Evolutionary conservation across 495 filamentous ascomycete genomes (phyloP), one percentile per base, ranked within the genome.

Genomic region (Hypoxylon perforatum): DNA sequence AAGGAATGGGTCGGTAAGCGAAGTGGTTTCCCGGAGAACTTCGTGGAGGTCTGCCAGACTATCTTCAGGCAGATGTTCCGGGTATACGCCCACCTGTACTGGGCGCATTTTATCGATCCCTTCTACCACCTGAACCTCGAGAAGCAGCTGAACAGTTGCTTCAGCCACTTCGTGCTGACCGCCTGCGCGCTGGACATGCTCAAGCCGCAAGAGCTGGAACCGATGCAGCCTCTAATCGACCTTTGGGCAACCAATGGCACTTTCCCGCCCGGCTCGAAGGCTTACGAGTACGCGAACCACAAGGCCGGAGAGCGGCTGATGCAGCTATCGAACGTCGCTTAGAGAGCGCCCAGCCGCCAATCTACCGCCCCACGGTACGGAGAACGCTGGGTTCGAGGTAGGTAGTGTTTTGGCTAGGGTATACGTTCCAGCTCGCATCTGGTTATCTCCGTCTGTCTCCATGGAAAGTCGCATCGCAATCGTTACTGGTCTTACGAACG

Each of bases 61-160:
- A 94, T 96, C 70, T 96, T 94, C 84, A 89, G 93, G 65, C 94
- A 97, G 79, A 97, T 97, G 90, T 95, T 97, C 84, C 92, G 94
- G 36, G 92, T 94, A 76, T 97, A 97, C 69, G 90, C 92, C 33
- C 94, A 97, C 78, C 83, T 94, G 23, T 94, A 94, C 81, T 92
- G 92, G 82, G 87, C 88, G 7, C 91, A 94, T 79, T 94, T 90
- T 81, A 72, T 88, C 55, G 89, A 92, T 50, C 91, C 91, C 9
- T 92, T 92, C 78, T 94, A 91, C 81, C 90, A 94, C 69, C 84
- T 94, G 57, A 91, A 88, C 77, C 86, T 90, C 52, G 88, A 92
- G 70, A 91, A 92, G 79, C 89, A 92, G 68, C 85, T 97, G 51
- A 97, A 97, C 84, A 96, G 92, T 76, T 95, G 92, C 78, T 97